These are phyloP conservation scores for Pythium sp. DNA, from an alignment of 352 stramenopile species.

Conservation along the genomic window DNA sequence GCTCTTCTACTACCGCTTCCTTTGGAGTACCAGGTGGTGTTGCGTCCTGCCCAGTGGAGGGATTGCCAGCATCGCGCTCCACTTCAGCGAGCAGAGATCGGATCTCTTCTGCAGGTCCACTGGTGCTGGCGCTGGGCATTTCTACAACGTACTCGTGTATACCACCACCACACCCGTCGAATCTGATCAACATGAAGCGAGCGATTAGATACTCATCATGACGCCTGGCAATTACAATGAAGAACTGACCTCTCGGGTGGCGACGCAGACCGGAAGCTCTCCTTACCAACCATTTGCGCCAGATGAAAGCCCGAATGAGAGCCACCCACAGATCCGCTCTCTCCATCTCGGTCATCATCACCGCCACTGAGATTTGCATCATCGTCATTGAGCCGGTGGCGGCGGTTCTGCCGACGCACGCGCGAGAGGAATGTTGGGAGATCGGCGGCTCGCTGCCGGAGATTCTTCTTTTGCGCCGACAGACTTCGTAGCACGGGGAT, in stretches of 20 bases:
- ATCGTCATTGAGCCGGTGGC: conserved; percentile 27
- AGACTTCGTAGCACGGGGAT: conserved; percentile 10
- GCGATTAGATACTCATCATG: background rate
- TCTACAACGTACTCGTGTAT: conserved; percentile 5
- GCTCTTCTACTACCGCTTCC: background rate
- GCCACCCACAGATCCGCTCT: background rate
- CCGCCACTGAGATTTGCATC: conserved; percentile 11
- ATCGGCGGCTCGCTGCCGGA: conserved; percentile 5
- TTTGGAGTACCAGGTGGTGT: background rate
- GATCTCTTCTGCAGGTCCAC: conserved; percentile 10
- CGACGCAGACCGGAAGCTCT: conserved; percentile 16
- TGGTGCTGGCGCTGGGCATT: conserved; percentile 8
- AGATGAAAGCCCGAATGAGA: background rate
- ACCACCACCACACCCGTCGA: conserved; percentile 4
- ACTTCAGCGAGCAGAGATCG: conserved; percentile 17
- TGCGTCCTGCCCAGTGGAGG: background rate
- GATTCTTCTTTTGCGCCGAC: conserved; percentile 1
- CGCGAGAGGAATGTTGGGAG: conserved; percentile 25
- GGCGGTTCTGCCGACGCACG: conserved; percentile 17
- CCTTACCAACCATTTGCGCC: conserved; percentile 11
- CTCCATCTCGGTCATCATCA: background rate
- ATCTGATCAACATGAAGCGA: conserved; percentile 2
- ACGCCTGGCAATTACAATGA: background rate
- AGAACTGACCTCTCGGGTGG: conserved; percentile 13
- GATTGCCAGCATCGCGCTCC: conserved; percentile 14